These are phyloP conservation scores for Pythium phragmiticola DNA, from an alignment of 352 stramenopile species.

Conservation along the genomic window DNA sequence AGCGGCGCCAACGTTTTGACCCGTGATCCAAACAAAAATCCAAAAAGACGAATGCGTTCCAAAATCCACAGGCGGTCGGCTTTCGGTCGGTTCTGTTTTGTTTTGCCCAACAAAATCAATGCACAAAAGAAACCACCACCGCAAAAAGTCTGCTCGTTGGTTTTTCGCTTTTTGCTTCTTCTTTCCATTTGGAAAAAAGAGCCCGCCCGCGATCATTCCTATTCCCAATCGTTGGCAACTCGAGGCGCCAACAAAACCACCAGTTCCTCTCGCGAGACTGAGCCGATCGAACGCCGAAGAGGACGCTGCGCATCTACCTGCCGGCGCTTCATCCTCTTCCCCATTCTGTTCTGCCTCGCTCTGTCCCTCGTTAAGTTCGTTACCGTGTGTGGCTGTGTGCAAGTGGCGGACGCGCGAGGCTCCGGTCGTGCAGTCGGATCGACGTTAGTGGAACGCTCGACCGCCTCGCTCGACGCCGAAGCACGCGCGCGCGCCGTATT, in stretches of 20 bases:
- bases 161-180: constrained; percentile 11
- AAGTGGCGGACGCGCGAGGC: constrained; percentile 14
- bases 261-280: neutral
- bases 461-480: constrained; percentile 18
- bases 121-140: constrained; percentile 15
- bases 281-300: constrained; percentile 7
- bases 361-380: neutral
- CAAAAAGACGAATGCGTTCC: constrained; percentile 4
- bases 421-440: constrained; percentile 21
- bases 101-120: constrained; percentile 2
- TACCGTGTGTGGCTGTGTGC: constrained; percentile 8
- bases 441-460: constrained; percentile 24
- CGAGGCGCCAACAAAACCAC: neutral
- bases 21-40: neutral
- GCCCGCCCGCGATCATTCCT: constrained; percentile 10
- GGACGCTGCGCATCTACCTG: neutral
- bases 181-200: constrained; percentile 23
- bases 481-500: constrained; percentile 12
- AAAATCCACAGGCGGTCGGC: neutral
- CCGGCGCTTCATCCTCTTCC: neutral
- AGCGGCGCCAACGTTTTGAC: constrained; percentile 5
- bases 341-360: too few species aligned
- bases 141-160: neutral
- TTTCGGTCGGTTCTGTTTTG: constrained; percentile 18
- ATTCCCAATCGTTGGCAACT: constrained; percentile 1